phyloP scores from a whole-genome alignment of 2,329 filamentous ascomycete genomes.

The Hymenoscyphus occultus region DNA sequence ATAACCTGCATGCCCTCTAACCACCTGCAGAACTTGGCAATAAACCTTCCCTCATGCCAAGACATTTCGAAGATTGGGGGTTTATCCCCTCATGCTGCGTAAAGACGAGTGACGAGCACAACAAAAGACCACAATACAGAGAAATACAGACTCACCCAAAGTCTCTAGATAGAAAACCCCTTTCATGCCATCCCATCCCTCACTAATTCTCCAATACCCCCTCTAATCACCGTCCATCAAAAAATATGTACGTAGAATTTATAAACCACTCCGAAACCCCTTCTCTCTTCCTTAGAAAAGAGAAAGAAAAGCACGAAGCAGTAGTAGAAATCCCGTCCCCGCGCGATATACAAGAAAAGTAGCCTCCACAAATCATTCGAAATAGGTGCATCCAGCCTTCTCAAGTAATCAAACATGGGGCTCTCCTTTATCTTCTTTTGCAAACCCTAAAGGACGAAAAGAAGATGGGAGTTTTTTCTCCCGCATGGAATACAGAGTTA shows the following conservation, averaged over 20 bases:
- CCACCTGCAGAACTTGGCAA: too few species aligned
- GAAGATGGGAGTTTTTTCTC: conserved; percentile 44
- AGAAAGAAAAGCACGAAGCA: not conserved
- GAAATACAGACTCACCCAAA: too few species aligned
- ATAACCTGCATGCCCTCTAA: too few species aligned
- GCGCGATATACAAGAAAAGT: not conserved
- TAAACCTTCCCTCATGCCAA: too few species aligned
- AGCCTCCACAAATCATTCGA: conserved; percentile 1
- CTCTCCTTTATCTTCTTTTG: not conserved
- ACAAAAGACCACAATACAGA: too few species aligned
- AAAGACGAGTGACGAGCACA: too few species aligned
- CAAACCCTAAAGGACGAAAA: not conserved
- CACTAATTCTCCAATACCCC: not conserved
- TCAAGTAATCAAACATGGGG: not conserved
- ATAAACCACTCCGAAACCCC: conserved; percentile 4
- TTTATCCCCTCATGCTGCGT: too few species aligned
- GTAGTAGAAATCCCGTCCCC: conserved; percentile 2
- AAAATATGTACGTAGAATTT: not conserved
- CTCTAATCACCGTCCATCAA: not conserved
- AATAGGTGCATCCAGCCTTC: not conserved
- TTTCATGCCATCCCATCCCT: not conserved
- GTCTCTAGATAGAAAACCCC: too few species aligned
- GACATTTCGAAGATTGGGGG: too few species aligned
- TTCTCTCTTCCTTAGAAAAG: not conserved
- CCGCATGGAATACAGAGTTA: conserved; percentile 74